Evolutionary conservation across 495 filamentous ascomycete genomes (phyloP).

Genomic region (Aspergillus egyptiacus): DNA sequence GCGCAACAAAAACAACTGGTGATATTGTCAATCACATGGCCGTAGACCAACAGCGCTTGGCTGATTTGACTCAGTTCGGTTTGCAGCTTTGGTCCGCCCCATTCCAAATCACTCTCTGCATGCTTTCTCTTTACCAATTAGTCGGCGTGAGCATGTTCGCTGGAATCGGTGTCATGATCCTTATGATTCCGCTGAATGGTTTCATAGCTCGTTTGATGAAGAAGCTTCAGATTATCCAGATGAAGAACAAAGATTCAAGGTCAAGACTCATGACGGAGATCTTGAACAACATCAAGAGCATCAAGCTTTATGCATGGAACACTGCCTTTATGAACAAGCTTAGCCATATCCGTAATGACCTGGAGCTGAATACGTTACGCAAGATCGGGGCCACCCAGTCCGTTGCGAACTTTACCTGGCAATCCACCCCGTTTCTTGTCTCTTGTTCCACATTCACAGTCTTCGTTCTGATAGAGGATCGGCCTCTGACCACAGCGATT

Average conservation of each 20-base stretch:
- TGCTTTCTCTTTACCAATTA: slow-evolving; percentile 91
- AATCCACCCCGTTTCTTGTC: slow-evolving; percentile 97
- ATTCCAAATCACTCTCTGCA: slow-evolving; percentile 92
- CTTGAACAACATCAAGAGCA: slow-evolving; percentile 98
- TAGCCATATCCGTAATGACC: slow-evolving; percentile 88
- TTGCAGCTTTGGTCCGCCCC: slow-evolving; percentile 94
- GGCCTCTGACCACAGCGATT: slow-evolving; percentile 84
- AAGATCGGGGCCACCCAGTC: slow-evolving; percentile 93
- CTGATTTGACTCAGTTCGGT: slow-evolving; percentile 92
- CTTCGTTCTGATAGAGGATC: slow-evolving; percentile 76
- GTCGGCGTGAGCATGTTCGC: slow-evolving; percentile 92
- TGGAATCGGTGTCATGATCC: slow-evolving; percentile 91
- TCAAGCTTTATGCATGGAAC: slow-evolving; percentile 98
- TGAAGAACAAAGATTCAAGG: slow-evolving; percentile 98
- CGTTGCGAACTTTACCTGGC: slow-evolving; percentile 96
- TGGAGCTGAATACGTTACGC: slow-evolving; percentile 88
- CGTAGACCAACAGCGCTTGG: slow-evolving; percentile 89
- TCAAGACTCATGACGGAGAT: slow-evolving; percentile 96
- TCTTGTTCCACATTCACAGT: slow-evolving; percentile 96
- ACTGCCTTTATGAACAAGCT: slow-evolving; percentile 96
- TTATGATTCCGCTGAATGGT: slow-evolving; percentile 97
- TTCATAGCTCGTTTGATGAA: slow-evolving; percentile 92
- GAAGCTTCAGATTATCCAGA: slow-evolving; percentile 86
- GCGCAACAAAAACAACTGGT: slow-evolving; percentile 84
- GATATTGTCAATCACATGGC: slow-evolving; percentile 99